Evolutionary conservation across 208 protist genomes (phyloP).

Genomic region (Wallacemonas sp.): DNA sequence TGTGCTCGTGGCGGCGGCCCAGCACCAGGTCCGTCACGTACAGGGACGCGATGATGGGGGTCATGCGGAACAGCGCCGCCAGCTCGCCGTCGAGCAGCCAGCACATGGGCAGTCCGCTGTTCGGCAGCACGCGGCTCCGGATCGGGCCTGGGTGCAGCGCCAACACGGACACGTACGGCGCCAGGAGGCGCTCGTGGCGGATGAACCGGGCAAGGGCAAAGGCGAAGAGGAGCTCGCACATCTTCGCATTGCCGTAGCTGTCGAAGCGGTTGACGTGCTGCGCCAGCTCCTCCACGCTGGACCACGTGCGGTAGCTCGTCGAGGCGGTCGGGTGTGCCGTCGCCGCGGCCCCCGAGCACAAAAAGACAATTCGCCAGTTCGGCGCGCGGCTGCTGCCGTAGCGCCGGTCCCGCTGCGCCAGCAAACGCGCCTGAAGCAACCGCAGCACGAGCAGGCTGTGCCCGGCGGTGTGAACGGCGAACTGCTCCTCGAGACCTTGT

Average conservation of each 20-base stretch:
- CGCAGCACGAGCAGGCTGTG: conserved; percentile 65
- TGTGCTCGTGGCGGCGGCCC: conserved; percentile 47
- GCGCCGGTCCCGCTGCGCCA: conserved; percentile 9
- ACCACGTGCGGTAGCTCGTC: conserved; percentile 38
- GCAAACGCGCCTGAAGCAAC: conserved; percentile 42
- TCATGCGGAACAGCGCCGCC: conserved; percentile 47
- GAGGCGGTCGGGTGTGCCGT: conserved; percentile 32
- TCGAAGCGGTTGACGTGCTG: conserved; percentile 36
- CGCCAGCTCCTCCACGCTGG: conserved; percentile 21
- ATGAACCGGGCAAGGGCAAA: conserved; percentile 60
- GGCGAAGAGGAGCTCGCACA: conserved; percentile 71
- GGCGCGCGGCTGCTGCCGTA: conserved; percentile 15
- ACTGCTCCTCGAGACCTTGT: conserved; percentile 59
- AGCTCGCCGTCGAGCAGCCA: conserved; percentile 43
- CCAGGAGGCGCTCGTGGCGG: conserved; percentile 34
- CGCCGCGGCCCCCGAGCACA: conserved; percentile 46
- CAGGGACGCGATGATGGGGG: conserved; percentile 53
- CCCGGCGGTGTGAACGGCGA: conserved; percentile 57
- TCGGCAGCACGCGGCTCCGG: conserved; percentile 39
- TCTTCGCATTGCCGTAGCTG: conserved; percentile 58
- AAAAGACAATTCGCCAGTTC: conserved; percentile 51
- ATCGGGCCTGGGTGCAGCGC: conserved; percentile 58
- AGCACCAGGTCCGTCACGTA: conserved; percentile 66
- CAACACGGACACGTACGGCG: conserved; percentile 49
- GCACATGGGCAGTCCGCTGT: conserved; percentile 42